Evolutionary conservation across 2,329 filamentous ascomycete species (phyloP).

Genomic region (Botrytis hyacinthi): DNA sequence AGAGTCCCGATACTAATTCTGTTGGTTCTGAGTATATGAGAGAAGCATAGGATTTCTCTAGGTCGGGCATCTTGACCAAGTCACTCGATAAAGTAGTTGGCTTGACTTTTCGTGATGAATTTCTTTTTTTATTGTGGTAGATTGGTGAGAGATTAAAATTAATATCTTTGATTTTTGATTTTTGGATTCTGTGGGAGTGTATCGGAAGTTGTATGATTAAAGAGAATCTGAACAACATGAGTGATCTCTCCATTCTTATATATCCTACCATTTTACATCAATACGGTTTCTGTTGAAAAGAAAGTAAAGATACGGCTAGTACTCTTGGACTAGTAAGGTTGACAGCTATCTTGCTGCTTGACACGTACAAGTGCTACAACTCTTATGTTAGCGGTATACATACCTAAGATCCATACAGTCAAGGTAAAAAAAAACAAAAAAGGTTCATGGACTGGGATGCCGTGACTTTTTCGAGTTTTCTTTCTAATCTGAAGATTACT

Average conservation of each 20-base stretch:
- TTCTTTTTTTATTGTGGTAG: neutral
- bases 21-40: fast-evolving
- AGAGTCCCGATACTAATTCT: neutral
- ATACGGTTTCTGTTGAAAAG: neutral
- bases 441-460: fast-evolving
- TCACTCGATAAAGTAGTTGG: neutral
- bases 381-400: neutral
- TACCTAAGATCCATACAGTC: neutral
- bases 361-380: neutral
- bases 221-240: neutral
- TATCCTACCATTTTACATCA: fast-evolving
- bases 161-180: neutral
- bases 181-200: fast-evolving
- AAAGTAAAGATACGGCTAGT: neutral
- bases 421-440: neutral
- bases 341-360: neutral
- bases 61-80: neutral
- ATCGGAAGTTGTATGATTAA: neutral
- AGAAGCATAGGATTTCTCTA: neutral
- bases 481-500: neutral
- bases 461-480: fast-evolving
- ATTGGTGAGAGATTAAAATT: neutral
- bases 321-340: neutral
- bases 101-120: neutral
- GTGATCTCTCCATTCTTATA: neutral